Evolutionary conservation across 176 grass and related monocot species (phyloP).

Genomic region (maize (Zea mays)): Zm-B73-REFERENCE-NAM-5.0 NC_050100.1:181148001-181148500

Average conservation of each 20-base stretch:
- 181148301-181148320: neutral
- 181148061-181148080: neutral
- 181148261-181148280: neutral
- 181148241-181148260: slow-evolving; percentile 3
- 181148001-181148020: neutral
- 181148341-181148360: neutral
- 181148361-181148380: neutral
- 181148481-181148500: neutral
- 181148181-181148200: neutral
- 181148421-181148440: neutral
- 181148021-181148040: neutral
- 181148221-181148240: slow-evolving; percentile 4
- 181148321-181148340: neutral
- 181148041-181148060: neutral
- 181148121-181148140: neutral
- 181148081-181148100: neutral
- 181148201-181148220: neutral
- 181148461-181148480: slow-evolving; percentile 4
- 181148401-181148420: neutral
- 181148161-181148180: slow-evolving; percentile 10
- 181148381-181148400: neutral
- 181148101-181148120: neutral
- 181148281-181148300: slow-evolving; percentile 10
- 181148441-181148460: slow-evolving; percentile 8
- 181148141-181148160: slow-evolving; percentile 10